Percentiles rank a stretch among this genome's conserved stretches.
These are phyloP conservation scores for Fomitopsis pulvina DNA, from an alignment of 768 basidiomycete genomes.

Conservation along the genomic window DNA sequence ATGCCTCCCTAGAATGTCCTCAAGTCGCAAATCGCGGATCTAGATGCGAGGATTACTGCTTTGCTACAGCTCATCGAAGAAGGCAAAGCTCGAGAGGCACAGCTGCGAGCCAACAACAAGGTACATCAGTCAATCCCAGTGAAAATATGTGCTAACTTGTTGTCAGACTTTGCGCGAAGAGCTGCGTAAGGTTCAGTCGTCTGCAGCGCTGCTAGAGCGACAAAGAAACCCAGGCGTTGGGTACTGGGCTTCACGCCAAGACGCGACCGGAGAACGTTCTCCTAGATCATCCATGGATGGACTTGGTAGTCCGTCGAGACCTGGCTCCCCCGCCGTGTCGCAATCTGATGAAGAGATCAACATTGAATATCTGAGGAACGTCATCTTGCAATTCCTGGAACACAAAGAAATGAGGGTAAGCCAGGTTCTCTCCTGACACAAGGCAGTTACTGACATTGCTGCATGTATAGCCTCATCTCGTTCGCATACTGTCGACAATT, in stretches of 20 bases:
- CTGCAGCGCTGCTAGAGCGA: slow-evolving; percentile 81
- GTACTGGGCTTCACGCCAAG: slow-evolving; percentile 66
- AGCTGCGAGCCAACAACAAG: slow-evolving; percentile 73
- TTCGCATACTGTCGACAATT: slow-evolving; percentile 88
- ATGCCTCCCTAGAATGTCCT: slow-evolving; percentile 30
- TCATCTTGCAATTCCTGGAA: slow-evolving; percentile 95
- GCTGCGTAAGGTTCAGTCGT: slow-evolving; percentile 91
- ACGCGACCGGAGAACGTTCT: slow-evolving; percentile 26
- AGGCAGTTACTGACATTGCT: slow-evolving; percentile 6
- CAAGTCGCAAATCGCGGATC: slow-evolving; percentile 42
- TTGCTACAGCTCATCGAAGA: slow-evolving; percentile 74
- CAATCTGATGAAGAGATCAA: slow-evolving; percentile 88
- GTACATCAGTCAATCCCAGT: no score
- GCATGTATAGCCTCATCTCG: slow-evolving; percentile 66
- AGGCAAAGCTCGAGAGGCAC: slow-evolving; percentile 56
- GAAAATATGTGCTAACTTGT: not conserved
- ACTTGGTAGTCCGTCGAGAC: slow-evolving; percentile 22
- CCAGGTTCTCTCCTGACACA: slow-evolving; percentile 9
- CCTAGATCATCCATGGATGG: slow-evolving; percentile 38
- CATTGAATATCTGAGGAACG: slow-evolving; percentile 91
- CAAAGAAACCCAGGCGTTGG: slow-evolving; percentile 93
- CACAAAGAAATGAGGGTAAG: slow-evolving; percentile 97
- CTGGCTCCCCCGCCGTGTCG: slow-evolving; percentile 23
- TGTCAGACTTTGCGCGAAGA: slow-evolving; percentile 84
- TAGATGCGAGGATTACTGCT: slow-evolving; percentile 38